A percentile compares a stretch with the other conserved stretches of the same genome.
Evolutionary conservation across 305 asterid species (phyloP).

Genomic region (Nicotiana rustica): DNA sequence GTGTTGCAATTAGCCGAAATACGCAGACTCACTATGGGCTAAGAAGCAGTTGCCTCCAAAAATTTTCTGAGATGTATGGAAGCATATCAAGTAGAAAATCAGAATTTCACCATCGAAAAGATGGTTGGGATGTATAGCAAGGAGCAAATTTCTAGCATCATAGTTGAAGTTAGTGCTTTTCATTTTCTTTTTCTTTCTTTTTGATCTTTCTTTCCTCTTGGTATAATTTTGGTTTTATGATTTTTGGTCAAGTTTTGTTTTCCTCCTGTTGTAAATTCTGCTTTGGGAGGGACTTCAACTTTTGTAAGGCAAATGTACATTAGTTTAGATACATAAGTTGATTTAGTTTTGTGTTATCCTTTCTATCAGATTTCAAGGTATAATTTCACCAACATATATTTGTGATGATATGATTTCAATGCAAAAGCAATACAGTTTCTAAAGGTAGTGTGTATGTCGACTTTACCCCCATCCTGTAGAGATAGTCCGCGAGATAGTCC

Average conservation of each 20-base stretch:
- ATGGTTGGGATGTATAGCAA: conserved; percentile 94
- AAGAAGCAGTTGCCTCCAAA: conserved; percentile 72
- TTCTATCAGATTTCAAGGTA: conserved; percentile 9
- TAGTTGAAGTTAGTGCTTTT: conserved; percentile 29
- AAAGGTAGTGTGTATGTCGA: no score
- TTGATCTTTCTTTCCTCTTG: conserved; percentile 17
- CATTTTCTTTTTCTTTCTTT: neutral
- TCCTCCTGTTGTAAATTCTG: conserved; percentile 36
- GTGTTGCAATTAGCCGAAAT: conserved; percentile 90
- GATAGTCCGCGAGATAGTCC: no score
- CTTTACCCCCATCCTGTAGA: no score
- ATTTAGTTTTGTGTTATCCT: neutral
- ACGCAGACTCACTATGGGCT: conserved; percentile 84
- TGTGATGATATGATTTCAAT: conserved; percentile 25
- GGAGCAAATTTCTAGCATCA: conserved; percentile 14
- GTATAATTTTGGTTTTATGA: conserved; percentile 35
- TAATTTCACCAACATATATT: conserved; percentile 29
- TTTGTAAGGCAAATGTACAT: conserved; percentile 36
- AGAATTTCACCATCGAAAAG: conserved; percentile 69
- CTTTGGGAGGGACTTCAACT: conserved; percentile 32
- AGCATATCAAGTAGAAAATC: conserved; percentile 60
- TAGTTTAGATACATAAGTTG: conserved; percentile 33
- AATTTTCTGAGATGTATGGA: conserved; percentile 75
- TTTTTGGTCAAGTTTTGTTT: neutral
- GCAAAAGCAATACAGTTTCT: conserved; percentile 21